Base-by-base conservation (phyloP, 1,139 yeast species). In the Debaryomyces sp. region DNA sequence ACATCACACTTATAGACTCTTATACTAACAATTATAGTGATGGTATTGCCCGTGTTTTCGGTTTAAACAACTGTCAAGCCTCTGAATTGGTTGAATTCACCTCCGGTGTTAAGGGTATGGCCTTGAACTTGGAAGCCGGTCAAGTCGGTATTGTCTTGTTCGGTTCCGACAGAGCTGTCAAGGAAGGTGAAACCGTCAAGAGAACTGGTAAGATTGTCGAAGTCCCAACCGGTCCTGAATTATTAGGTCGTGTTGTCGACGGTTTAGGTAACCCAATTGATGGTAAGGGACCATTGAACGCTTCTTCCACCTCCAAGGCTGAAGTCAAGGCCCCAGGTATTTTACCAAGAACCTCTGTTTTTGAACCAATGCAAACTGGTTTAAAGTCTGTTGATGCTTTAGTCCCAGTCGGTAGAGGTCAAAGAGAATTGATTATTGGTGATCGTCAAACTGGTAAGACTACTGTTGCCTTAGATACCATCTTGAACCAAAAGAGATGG, bases 371-470 rank as follows among this genome's bases (percentile, higher is more conserved):
- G 89, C 99, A 94, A 84, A 92, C 99, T 69, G 99, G 99, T 87
- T 89, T 94, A 73, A 94, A 95, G 85, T 87, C 98, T 58, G 97
- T 94, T 67, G 99, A 94, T 75, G 96, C 99, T 71, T 87, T 94
- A 71, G 99, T 94, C 77, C 99, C 99, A 78, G 80, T 94, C 68
- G 99, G 99, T 74, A 95, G 99, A 88, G 99, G 99, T 75, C 99
- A 94, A 83, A 95, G 99, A 89, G 99, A 94, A 84, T 83, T 94
- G 89, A 94, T 94, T 72, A 94, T 94, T 74, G 99, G 99, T 87
- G 99, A 94, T 79, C 94, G 99, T 86, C 99, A 94, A 84, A 94
- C 99, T 67, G 99, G 99, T 88, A 94, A 94, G 85, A 94, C 99
- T 71, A 97, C 98, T 61, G 97, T 94, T 67, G 99, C 98, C 66